These are phyloP conservation scores for Geotrichum siamense DNA, from an alignment of 1,139 yeast genomes.

Conservation along the genomic window DNA sequence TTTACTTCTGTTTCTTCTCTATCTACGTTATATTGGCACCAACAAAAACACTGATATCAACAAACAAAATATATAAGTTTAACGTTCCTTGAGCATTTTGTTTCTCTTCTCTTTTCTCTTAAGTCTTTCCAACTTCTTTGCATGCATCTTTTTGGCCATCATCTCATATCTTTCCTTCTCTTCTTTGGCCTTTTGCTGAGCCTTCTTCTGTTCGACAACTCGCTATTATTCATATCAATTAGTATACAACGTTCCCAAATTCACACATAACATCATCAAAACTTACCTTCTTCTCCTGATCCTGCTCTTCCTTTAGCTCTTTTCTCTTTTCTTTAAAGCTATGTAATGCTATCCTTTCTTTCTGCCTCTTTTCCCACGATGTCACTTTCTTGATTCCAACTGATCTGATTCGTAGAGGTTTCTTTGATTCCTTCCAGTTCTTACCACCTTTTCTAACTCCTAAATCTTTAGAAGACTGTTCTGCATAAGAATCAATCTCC, in stretches of 20 bases:
- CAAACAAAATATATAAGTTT: conserved; percentile 7
- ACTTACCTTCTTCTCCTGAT: conserved; percentile 28
- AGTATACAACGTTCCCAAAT: neutral
- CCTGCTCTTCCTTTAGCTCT: conserved; percentile 37
- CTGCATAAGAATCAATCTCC: neutral
- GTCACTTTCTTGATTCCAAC: conserved; percentile 28
- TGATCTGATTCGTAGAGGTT: conserved; percentile 29
- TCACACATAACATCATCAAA: neutral
- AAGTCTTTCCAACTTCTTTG: conserved; percentile 38
- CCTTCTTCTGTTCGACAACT: conserved; percentile 32
- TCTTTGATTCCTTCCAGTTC: conserved; percentile 35
- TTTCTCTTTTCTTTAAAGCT: conserved; percentile 33
- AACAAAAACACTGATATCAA: neutral
- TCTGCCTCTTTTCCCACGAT: conserved; percentile 33
- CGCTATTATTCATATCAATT: conserved; percentile 5
- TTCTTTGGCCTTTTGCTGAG: conserved; percentile 35
- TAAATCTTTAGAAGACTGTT: neutral
- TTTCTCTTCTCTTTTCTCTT: conserved; percentile 39
- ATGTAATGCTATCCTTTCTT: conserved; percentile 27
- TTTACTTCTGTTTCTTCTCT: too few relatives aligned
- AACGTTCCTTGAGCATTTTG: conserved; percentile 40
- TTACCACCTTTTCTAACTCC: conserved; percentile 25
- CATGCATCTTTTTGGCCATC: conserved; percentile 38
- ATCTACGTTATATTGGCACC: too few relatives aligned
- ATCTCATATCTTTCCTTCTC: conserved; percentile 39